A percentile compares a stretch with the other conserved stretches of the same genome.
phyloP scores from a whole-genome alignment of 2,329 filamentous ascomycete genomes.

The Didymella glomerata region DNA sequence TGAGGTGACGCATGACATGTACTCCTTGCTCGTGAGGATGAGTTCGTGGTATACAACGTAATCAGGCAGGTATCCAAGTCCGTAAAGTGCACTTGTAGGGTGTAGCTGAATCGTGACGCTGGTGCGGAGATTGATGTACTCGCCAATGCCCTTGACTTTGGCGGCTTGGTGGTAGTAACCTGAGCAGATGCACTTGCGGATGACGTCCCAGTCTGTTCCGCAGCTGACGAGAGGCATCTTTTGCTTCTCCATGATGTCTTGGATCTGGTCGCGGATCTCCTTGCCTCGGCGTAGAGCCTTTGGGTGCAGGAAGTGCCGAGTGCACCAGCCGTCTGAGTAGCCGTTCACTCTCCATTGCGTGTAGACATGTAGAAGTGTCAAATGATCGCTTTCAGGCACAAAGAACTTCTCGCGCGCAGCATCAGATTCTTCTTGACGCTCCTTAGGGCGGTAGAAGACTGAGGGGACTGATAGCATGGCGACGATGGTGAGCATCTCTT shows the following conservation, averaged over 20 bases:
- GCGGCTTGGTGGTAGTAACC: constrained; percentile 99
- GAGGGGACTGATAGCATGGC: constrained; percentile 97
- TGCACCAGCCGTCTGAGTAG: constrained; percentile 89
- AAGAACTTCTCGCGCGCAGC: constrained; percentile 97
- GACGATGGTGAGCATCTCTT: constrained; percentile 98
- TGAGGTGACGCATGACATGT: constrained; percentile 95
- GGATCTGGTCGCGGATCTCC: constrained; percentile 91
- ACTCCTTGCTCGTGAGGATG: constrained; percentile 95
- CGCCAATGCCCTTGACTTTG: constrained; percentile 92
- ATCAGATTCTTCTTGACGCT: constrained; percentile 95
- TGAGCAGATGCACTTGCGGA: constrained; percentile 95
- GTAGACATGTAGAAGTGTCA: constrained; percentile 95
- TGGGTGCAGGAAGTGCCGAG: constrained; percentile 91
- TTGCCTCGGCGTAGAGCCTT: constrained; percentile 91
- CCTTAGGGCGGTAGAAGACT: constrained; percentile 96
- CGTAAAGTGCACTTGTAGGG: constrained; percentile 91
- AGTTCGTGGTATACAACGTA: constrained; percentile 98
- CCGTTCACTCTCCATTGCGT: constrained; percentile 94
- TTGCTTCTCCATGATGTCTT: constrained; percentile 93
- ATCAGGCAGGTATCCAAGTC: constrained; percentile 90
- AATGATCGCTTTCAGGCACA: constrained; percentile 94
- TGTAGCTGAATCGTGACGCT: constrained; percentile 94
- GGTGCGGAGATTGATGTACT: constrained; percentile 96
- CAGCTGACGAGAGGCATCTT: constrained; percentile 88
- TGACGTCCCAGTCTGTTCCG: constrained; percentile 95